These are phyloP conservation scores for Xylariaceae sp. DNA, from an alignment of 2,329 filamentous ascomycete species.

Conservation along the genomic window DNA sequence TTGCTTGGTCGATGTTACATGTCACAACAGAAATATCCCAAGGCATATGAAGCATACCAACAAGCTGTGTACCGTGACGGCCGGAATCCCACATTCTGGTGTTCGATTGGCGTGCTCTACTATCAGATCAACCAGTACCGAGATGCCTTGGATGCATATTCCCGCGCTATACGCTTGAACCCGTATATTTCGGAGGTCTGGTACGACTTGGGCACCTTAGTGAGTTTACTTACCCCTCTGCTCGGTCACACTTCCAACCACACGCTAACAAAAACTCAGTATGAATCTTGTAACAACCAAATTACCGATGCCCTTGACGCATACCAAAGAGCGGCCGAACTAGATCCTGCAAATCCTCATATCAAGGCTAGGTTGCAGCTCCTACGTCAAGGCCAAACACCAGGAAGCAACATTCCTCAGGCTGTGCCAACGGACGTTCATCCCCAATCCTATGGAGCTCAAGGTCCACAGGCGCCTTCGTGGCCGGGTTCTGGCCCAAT, in stretches of 20 bases:
- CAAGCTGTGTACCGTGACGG: slow-evolving; percentile 98
- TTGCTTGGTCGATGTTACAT: slow-evolving; percentile 97
- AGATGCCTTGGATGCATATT: slow-evolving; percentile 96
- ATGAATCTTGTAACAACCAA: slow-evolving; percentile 99
- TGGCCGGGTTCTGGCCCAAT: slow-evolving; percentile 81
- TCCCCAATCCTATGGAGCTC: slow-evolving; percentile 88
- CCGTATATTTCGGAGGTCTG: slow-evolving; percentile 99
- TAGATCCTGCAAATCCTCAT: slow-evolving; percentile 91
- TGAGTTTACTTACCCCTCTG: slow-evolving; percentile 57
- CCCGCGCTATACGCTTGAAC: slow-evolving; percentile 92
- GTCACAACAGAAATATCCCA: slow-evolving; percentile 98
- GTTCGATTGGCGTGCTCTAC: slow-evolving; percentile 97
- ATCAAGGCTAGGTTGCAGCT: slow-evolving; percentile 95
- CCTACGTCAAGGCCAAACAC: slow-evolving; percentile 79
- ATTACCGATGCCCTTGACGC: slow-evolving; percentile 95
- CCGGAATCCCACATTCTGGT: slow-evolving; percentile 98
- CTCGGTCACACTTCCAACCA: slow-evolving; percentile 4
- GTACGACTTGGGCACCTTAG: slow-evolving; percentile 96
- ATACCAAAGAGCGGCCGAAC: slow-evolving; percentile 90
- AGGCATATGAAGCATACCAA: slow-evolving; percentile 97
- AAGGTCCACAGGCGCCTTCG: slow-evolving; percentile 83
- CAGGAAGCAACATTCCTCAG: slow-evolving; percentile 70
- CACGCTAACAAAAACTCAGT: slow-evolving; percentile 60
- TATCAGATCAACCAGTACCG: slow-evolving; percentile 99
- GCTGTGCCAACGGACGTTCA: slow-evolving; percentile 96